These are phyloP conservation scores for Fistulifera pelliculosa DNA, from an alignment of 108 stramenopile species.

Conservation along the genomic window DNA sequence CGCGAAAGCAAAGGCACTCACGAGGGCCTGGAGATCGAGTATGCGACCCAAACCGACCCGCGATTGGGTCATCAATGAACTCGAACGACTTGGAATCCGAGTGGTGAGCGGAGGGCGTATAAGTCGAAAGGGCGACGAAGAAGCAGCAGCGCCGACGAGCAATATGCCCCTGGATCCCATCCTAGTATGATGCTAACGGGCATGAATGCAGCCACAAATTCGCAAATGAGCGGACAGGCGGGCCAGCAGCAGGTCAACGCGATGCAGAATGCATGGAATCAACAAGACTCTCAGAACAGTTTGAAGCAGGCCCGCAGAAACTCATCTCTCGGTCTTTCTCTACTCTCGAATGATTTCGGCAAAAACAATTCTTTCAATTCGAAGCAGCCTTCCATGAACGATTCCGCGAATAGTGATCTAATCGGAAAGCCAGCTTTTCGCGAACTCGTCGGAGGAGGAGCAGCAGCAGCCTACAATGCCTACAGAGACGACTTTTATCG, in stretches of 20 bases:
- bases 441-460: slow-evolving; percentile 70
- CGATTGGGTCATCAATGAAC: slow-evolving; percentile 87
- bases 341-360: slow-evolving; percentile 10
- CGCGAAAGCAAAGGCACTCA: slow-evolving; percentile 79
- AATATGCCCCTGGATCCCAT: not conserved
- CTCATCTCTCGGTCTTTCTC: slow-evolving; percentile 36
- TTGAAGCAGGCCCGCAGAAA: slow-evolving; percentile 35
- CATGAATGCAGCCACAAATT: too few species aligned
- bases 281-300: slow-evolving; percentile 6
- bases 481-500: slow-evolving; percentile 50
- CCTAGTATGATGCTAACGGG: too few species aligned
- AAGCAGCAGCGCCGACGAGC: slow-evolving; percentile 28
- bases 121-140: slow-evolving; percentile 63
- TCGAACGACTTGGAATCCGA: slow-evolving; percentile 76
- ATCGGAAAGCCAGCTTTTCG: slow-evolving; percentile 38
- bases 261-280: slow-evolving; percentile 13
- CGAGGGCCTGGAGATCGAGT: slow-evolving; percentile 82
- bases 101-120: slow-evolving; percentile 75
- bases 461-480: slow-evolving; percentile 82
- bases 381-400: too few species aligned
- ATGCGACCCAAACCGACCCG: slow-evolving; percentile 85
- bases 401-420: slow-evolving; percentile 11
- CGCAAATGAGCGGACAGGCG: slow-evolving; percentile 24
- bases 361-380: too few species aligned
- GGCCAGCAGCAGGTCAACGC: slow-evolving; percentile 25